Conservation (phyloP, 2,329 filamentous ascomycete genomes). For the Kalaharituber pfeilii region DNA sequence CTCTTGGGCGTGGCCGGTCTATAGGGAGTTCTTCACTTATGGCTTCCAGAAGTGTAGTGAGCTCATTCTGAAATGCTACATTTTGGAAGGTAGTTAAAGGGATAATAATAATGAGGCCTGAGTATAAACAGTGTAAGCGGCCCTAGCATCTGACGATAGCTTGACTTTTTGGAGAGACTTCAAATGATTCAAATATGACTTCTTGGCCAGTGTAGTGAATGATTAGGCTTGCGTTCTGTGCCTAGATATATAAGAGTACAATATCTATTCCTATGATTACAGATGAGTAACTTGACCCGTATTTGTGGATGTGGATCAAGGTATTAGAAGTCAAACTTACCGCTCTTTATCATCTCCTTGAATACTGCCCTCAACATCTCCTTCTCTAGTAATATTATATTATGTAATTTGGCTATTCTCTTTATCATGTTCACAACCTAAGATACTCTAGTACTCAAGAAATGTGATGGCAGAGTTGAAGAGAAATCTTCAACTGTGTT, state of each 20-base stretch:
- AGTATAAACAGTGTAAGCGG: conserved; percentile 31
- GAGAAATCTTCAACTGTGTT: background rate
- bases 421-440: background rate
- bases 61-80: conserved; percentile 17
- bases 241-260: conserved; percentile 29
- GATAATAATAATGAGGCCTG: conserved; percentile 28
- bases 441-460: background rate
- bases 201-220: conserved; percentile 22
- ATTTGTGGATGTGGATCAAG: background rate
- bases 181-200: conserved; percentile 31
- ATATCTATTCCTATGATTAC: conserved; percentile 17
- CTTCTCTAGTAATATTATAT: background rate
- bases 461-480: background rate
- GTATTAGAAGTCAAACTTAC: background rate
- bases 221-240: conserved; percentile 34
- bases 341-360: background rate
- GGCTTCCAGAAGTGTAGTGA: conserved; percentile 13
- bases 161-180: conserved; percentile 30
- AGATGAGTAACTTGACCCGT: background rate
- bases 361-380: background rate
- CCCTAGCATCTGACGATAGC: conserved; percentile 28
- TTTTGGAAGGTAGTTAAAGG: conserved; percentile 17
- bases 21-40: conserved; percentile 16
- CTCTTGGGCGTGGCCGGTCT: background rate
- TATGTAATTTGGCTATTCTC: background rate